Percentiles rank a stretch among this genome's conserved stretches.
Conservation (phyloP, 163 green algal genomes). For the Trebouxia gelatinosa region DNA sequence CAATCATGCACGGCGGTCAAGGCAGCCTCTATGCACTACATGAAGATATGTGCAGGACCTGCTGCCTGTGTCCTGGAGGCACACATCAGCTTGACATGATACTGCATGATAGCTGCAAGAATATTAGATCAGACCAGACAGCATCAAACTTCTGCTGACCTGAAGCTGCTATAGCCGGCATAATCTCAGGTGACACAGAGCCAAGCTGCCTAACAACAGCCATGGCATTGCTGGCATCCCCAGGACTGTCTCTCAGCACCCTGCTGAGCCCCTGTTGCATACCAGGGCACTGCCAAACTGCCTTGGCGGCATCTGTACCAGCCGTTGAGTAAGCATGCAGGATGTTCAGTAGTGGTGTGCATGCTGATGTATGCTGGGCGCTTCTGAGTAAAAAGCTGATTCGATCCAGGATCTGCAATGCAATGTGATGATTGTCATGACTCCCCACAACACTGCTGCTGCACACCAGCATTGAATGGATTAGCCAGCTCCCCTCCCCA, state of each 20-base stretch:
- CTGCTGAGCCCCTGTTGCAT: not conserved
- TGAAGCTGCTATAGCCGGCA: not conserved
- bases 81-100: not conserved
- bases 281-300: constrained; percentile 25
- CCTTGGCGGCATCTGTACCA: constrained; percentile 12
- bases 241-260: not conserved
- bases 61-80: no score
- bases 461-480: not conserved
- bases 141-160: not conserved
- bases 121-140: not conserved
- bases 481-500: not conserved
- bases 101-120: not conserved
- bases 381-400: constrained; percentile 21
- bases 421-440: not conserved
- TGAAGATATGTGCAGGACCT: no score
- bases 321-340: not conserved
- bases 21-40: no score
- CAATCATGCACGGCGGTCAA: no score
- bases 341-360: not conserved
- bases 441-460: not conserved
- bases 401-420: constrained; percentile 13
- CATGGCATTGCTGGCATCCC: not conserved
- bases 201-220: not conserved
- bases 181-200: not conserved
- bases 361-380: not conserved